Conservation (phyloP, 352 stramenopile species). For the Globisporangium uncinulatum region DNA sequence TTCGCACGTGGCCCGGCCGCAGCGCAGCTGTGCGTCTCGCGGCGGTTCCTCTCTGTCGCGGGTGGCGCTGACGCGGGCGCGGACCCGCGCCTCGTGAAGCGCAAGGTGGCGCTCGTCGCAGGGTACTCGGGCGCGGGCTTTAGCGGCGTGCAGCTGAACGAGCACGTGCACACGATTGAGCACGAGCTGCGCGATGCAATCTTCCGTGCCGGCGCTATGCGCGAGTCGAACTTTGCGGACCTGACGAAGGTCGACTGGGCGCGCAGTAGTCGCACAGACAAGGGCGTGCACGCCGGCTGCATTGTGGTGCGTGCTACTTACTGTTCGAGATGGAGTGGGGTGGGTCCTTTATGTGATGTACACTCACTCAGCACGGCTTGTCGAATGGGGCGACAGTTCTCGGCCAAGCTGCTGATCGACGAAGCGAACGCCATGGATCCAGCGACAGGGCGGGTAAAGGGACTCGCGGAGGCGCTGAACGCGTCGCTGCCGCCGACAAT, state of each 20-base stretch:
- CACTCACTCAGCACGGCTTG: too few species aligned
- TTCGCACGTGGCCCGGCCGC: too few species aligned
- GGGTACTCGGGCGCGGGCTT: slow-evolving; percentile 82
- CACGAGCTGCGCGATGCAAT: slow-evolving; percentile 74
- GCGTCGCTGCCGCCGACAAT: slow-evolving; percentile 68
- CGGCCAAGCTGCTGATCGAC: slow-evolving; percentile 83
- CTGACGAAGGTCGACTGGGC: slow-evolving; percentile 89
- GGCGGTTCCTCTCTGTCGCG: too few species aligned
- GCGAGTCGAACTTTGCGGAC: slow-evolving; percentile 85
- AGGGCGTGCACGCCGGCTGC: slow-evolving; percentile 87
- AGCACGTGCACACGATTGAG: slow-evolving; percentile 82
- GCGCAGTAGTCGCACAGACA: slow-evolving; percentile 88
- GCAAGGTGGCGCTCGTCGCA: slow-evolving; percentile 83
- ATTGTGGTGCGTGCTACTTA: slow-evolving; percentile 86
- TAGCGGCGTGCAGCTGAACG: slow-evolving; percentile 74
- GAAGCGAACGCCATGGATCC: slow-evolving; percentile 61
- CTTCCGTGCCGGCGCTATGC: slow-evolving; percentile 74
- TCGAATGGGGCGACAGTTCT: slow-evolving; percentile 45
- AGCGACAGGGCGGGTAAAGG: slow-evolving; percentile 42
- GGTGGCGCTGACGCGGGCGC: too few species aligned
- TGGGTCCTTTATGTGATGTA: too few species aligned
- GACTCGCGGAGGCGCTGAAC: slow-evolving; percentile 72
- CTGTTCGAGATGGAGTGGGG: too few species aligned
- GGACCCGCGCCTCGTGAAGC: slow-evolving; percentile 80
- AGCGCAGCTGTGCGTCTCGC: too few species aligned